These are phyloP conservation scores for Aspergillus novofumigatus DNA, from an alignment of 2,329 filamentous ascomycete genomes.

Conservation along the genomic window DNA sequence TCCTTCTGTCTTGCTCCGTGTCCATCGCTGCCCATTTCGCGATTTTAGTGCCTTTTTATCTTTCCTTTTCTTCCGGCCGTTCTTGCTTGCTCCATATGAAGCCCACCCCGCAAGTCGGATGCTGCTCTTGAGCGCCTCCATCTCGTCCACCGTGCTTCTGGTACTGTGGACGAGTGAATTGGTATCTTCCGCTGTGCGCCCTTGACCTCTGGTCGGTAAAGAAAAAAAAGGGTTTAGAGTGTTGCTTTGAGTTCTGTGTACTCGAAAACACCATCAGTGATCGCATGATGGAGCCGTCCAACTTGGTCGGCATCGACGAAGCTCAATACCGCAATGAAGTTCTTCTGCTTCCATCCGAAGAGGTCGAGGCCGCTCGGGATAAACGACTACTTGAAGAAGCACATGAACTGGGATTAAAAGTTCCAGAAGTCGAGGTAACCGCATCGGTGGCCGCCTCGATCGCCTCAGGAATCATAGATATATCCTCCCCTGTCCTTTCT, in stretches of 20 bases:
- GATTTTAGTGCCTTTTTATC: conserved; percentile 7
- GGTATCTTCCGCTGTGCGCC: conserved; percentile 9
- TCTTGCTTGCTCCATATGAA: not conserved
- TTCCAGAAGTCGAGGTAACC: conserved; percentile 29
- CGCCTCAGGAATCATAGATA: conserved; percentile 31
- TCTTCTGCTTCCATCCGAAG: conserved; percentile 28
- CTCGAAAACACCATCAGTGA: conserved; percentile 9
- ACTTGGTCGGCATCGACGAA: conserved; percentile 29
- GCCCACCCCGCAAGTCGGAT: conserved; percentile 23
- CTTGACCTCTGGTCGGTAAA: not conserved
- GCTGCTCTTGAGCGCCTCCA: conserved; percentile 23
- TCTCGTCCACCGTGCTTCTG: conserved; percentile 29
- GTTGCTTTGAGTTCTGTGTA: conserved; percentile 2
- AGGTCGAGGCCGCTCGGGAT: conserved; percentile 37
- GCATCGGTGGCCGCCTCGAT: conserved; percentile 35
- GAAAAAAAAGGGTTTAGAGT: not conserved
- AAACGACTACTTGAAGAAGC: conserved; percentile 37
- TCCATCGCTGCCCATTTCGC: not conserved
- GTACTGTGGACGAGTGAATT: conserved; percentile 31
- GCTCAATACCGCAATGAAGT: conserved; percentile 36
- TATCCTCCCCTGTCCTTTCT: conserved; percentile 31
- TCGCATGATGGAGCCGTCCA: conserved; percentile 21
- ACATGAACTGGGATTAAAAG: conserved; percentile 33
- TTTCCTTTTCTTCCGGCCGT: conserved; percentile 3
- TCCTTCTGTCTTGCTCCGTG: not conserved